A percentile compares a stretch with the other conserved stretches of the same genome.
These are phyloP conservation scores for Raddia guianensis DNA, from an alignment of 176 grass and related monocot species.

Conservation along the genomic window DNA sequence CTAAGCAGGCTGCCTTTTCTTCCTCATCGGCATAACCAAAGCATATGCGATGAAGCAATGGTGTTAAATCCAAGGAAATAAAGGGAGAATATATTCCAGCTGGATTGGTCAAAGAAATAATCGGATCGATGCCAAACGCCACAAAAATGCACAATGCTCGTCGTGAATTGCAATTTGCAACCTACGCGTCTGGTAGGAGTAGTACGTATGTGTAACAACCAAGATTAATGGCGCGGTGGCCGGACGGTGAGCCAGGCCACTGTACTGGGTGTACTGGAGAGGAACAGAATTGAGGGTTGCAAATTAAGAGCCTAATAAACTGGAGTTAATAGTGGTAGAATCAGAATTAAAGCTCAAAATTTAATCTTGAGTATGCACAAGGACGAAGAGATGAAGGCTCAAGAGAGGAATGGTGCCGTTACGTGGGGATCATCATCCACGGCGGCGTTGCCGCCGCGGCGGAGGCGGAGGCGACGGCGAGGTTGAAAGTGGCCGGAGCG, in stretches of 20 bases:
- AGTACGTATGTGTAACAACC: not conserved
- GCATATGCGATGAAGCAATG: not conserved
- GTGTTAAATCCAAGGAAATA: conserved; percentile 19
- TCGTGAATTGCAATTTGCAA: conserved; percentile 36
- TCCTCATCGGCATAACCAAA: not conserved
- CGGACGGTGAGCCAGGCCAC: not conserved
- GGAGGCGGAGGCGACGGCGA: not conserved
- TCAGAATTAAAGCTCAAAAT: not conserved
- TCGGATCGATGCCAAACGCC: conserved; percentile 3
- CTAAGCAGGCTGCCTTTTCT: not conserved
- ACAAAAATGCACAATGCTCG: not conserved
- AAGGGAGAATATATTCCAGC: not conserved
- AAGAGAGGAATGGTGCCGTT: not conserved
- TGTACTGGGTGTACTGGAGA: not conserved
- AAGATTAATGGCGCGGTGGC: not conserved
- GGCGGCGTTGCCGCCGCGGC: conserved; percentile 11
- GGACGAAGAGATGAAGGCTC: not conserved
- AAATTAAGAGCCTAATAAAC: conserved; percentile 29
- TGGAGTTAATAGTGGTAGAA: not conserved
- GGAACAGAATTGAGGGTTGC: not conserved
- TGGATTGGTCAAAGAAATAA: conserved; percentile 20
- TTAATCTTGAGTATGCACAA: conserved; percentile 36
- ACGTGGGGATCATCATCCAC: conserved; percentile 33
- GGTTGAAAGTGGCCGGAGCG: conserved; percentile 4
- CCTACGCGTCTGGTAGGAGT: not conserved